phyloP scores from a whole-genome alignment of 2,329 filamentous ascomycete species.

The Lanzia echinophila region DNA sequence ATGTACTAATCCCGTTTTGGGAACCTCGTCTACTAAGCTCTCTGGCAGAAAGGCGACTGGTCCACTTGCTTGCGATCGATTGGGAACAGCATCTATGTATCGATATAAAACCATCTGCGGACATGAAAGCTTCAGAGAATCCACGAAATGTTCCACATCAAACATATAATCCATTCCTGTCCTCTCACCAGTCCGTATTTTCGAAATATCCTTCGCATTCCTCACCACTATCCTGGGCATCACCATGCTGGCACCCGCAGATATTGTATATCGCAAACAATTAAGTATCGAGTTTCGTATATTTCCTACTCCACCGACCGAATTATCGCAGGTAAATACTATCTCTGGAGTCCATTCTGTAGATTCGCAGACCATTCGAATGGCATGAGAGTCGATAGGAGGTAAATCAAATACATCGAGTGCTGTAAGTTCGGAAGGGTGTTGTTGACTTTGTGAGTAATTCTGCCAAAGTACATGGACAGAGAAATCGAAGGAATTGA shows the following conservation, averaged over 20 bases:
- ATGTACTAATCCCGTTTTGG: background rate
- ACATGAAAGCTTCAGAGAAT: slow-evolving; percentile 19
- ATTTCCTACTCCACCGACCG: slow-evolving; percentile 24
- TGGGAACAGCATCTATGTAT: slow-evolving; percentile 3
- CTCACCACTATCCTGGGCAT: slow-evolving; percentile 62
- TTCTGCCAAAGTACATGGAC: background rate
- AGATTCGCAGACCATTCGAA: slow-evolving; percentile 19
- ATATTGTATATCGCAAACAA: slow-evolving; percentile 27
- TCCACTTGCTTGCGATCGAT: background rate
- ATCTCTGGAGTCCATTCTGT: slow-evolving; percentile 22
- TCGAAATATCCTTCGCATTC: slow-evolving; percentile 8
- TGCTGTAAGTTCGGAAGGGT: background rate
- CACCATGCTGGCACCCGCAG: slow-evolving; percentile 21
- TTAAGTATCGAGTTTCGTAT: slow-evolving; percentile 27
- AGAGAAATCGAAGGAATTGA: background rate
- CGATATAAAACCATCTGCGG: slow-evolving; percentile 19
- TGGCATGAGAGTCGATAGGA: slow-evolving; percentile 16
- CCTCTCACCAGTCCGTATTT: slow-evolving; percentile 11
- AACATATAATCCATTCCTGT: slow-evolving; percentile 22
- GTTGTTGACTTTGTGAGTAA: background rate
- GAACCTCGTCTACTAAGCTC: background rate
- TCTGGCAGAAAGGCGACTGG: background rate
- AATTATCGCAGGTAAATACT: slow-evolving; percentile 23
- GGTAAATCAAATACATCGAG: slow-evolving; percentile 21
- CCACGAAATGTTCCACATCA: slow-evolving; percentile 20